phyloP scores from a whole-genome alignment of 1,139 yeast species.

The Geotrichum candidum region DNA sequence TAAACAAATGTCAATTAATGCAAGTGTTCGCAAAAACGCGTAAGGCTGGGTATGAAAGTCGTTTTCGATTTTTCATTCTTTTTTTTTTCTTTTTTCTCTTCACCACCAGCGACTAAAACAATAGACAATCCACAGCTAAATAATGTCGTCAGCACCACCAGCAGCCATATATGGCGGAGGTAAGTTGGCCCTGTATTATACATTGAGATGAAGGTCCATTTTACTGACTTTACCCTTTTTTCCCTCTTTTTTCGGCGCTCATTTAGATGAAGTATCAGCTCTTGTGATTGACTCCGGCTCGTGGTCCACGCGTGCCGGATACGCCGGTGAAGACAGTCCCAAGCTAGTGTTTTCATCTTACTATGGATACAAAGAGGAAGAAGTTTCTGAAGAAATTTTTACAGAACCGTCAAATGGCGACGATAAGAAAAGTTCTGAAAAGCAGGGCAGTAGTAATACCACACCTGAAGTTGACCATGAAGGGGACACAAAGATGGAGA shows the following conservation, averaged over 20 bases:
- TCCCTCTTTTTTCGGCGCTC: background rate
- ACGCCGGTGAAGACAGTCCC: conserved; percentile 92
- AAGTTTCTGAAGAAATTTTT: conserved; percentile 1
- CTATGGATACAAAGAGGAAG: conserved; percentile 26
- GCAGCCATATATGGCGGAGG: conserved; percentile 57
- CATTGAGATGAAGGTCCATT: background rate
- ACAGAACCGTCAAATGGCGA: conserved; percentile 4
- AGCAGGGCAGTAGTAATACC: conserved; percentile 5
- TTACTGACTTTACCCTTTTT: no score
- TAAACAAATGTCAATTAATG: no score
- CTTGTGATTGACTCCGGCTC: conserved; percentile 91
- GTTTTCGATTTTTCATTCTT: no score
- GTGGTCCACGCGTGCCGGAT: conserved; percentile 74
- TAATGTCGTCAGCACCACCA: conserved; percentile 26
- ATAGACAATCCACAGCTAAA: background rate
- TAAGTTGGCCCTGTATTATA: conserved; percentile 22
- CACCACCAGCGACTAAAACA: no score
- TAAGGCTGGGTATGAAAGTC: no score
- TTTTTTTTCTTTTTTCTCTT: no score
- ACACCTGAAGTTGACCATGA: conserved; percentile 23
- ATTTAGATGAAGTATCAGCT: conserved; percentile 75
- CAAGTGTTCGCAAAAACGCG: no score
- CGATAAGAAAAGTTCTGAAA: background rate
- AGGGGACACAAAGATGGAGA: conserved; percentile 23
- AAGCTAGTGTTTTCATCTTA: conserved; percentile 64